Base-by-base conservation (phyloP, 306 rosid genomes). In the Vigna trinervia region DNA sequence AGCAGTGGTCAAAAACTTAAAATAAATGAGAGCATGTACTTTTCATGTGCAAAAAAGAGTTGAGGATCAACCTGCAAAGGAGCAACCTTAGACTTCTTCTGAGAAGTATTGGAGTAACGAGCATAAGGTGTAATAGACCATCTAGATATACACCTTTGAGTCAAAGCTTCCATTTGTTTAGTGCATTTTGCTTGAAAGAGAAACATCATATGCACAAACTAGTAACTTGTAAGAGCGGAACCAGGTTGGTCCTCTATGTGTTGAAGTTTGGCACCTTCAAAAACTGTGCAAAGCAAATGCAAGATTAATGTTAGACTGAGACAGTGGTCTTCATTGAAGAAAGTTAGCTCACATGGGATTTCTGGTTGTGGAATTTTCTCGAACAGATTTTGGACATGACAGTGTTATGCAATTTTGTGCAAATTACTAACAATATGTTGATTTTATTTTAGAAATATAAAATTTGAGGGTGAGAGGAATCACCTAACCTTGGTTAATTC, bases 51-150 rank as follows among this genome's bases (percentile, higher is more conserved):
- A 46, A 68, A 77, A 80, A 57, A 43, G 74, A 70, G 59, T 17
- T 23, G 52, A 56, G 22, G 63, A 81, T 10, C 58, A 85, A 92
- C 98, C 97, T 95, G 97, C 48, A 90, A 84, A 69, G 97, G 98
- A 68, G 97, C 92, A 73, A 89, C 90, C 85, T 90, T 95, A 11
- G 92, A 80, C 70, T 84, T 95, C 83, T 81, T 87, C 60, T 22
- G 74, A 30, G 91, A 85, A 28, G 85, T 28, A 72, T 87, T 87
- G 0, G 93, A 87, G 84, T 76, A 89, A 62, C 83, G 77, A 59
- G 77, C 85, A 56, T 63, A 63, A 38, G 75, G 63, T 6, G 88
- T 68, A 76, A 78, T 69, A 59, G 79, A 58, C 91, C 94, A 89
- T 62, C 85, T 88, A 76, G 71, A 56, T 64, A 80, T 66, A n/a